These are phyloP conservation scores for Helianthus tuberosus DNA, from an alignment of 129 eudicot species.

Conservation along the genomic window DNA sequence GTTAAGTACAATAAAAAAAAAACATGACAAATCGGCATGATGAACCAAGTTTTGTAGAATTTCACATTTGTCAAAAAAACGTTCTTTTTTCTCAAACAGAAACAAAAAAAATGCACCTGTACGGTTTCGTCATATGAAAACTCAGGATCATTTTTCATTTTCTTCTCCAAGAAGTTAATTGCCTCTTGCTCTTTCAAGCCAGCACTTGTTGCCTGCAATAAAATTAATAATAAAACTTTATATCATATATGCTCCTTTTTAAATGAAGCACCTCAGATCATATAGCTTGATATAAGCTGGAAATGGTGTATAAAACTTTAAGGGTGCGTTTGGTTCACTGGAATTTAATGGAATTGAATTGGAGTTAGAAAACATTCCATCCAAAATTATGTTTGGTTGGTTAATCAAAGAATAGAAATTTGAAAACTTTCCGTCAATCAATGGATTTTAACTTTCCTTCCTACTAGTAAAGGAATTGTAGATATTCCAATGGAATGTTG, in stretches of 20 bases:
- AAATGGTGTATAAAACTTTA: neutral
- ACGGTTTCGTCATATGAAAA: slow-evolving; percentile 93
- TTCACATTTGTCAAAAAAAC: neutral
- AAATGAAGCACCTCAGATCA: neutral
- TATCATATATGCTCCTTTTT: slow-evolving; percentile 8
- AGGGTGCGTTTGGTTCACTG: too few relatives aligned
- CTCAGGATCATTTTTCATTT: slow-evolving; percentile 95
- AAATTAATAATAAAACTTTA: neutral
- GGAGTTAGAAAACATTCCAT: too few relatives aligned
- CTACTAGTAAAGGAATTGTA: too few relatives aligned
- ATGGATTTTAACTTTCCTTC: too few relatives aligned
- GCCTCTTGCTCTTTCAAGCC: slow-evolving; percentile 98
- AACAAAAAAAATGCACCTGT: slow-evolving; percentile 53
- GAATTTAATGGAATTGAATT: too few relatives aligned
- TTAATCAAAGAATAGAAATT: too few relatives aligned
- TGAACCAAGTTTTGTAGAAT: neutral
- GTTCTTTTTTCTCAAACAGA: neutral
- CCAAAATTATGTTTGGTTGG: too few relatives aligned
- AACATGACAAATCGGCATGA: neutral
- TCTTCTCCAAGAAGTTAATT: slow-evolving; percentile 91
- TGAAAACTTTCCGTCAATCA: too few relatives aligned
- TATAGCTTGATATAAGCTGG: neutral
- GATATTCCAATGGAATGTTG: too few relatives aligned
- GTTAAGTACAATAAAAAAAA: slow-evolving; percentile 3
- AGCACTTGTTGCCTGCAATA: slow-evolving; percentile 92